Conservation (phyloP, 441 rosid genomes). For the Populus trichocarpa region DNA sequence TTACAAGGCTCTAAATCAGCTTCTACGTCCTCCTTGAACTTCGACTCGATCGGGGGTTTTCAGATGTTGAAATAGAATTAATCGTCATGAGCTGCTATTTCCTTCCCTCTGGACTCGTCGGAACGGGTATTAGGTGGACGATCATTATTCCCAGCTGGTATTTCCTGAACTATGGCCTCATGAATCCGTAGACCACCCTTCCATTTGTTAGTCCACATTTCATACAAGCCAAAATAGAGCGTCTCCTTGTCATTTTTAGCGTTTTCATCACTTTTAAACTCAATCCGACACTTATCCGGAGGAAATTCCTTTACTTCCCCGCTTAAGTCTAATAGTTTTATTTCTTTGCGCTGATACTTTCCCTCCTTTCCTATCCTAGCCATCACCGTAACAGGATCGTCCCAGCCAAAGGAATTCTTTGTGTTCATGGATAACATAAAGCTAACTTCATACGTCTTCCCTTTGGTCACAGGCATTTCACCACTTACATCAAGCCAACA, state of each 20-base stretch:
- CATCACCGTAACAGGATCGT: background rate
- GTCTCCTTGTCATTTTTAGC: too few relatives aligned
- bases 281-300: background rate
- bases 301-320: background rate
- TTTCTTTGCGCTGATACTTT: background rate
- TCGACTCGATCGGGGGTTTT: background rate
- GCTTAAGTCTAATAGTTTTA: rapidly evolving
- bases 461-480: background rate
- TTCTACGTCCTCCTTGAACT: background rate
- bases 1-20: too few relatives aligned
- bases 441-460: background rate
- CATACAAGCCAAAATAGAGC: background rate
- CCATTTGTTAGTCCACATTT: background rate
- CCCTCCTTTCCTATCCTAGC: background rate
- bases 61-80: too few relatives aligned
- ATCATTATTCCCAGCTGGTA: background rate
- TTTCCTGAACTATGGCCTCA: background rate
- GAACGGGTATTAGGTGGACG: background rate
- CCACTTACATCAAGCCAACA: background rate
- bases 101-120: background rate
- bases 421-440: background rate
- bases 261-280: too few relatives aligned
- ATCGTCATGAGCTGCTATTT: background rate
- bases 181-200: background rate
- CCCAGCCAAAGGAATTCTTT: background rate